phyloP scores from a whole-genome alignment of 768 basidiomycete species.

The Leccinum disarticulatum region DNA sequence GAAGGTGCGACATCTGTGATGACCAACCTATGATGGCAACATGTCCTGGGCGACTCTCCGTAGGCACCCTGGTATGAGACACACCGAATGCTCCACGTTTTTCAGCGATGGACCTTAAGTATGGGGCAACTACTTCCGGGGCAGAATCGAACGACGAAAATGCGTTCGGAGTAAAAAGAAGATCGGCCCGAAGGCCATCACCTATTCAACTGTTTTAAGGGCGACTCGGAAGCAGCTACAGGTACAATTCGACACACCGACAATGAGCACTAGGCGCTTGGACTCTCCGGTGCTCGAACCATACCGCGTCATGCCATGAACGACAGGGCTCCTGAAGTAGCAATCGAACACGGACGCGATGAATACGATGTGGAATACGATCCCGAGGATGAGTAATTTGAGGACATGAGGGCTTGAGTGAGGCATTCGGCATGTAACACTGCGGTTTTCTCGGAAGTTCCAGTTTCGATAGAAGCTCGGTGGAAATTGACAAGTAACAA shows the following conservation, averaged over 20 bases:
- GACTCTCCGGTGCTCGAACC: constrained; percentile 49
- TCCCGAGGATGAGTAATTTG: constrained; percentile 59
- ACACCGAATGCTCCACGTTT: constrained; percentile 76
- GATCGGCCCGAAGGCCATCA: constrained; percentile 82
- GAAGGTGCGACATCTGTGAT: not conserved
- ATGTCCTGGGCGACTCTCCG: constrained; percentile 86
- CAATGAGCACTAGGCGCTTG: constrained; percentile 75
- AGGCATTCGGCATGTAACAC: constrained; percentile 13
- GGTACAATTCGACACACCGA: constrained; percentile 48
- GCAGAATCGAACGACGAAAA: constrained; percentile 52
- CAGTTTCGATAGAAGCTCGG: too few relatives aligned
- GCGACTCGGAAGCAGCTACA: not conserved
- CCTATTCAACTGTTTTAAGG: constrained; percentile 40
- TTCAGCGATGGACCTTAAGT: constrained; percentile 66
- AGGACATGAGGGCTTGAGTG: constrained; percentile 21
- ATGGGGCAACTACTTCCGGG: constrained; percentile 67
- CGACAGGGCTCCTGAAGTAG: constrained; percentile 84
- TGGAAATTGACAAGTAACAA: not conserved
- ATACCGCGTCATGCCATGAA: constrained; percentile 69
- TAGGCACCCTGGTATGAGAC: constrained; percentile 84
- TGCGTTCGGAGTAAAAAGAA: constrained; percentile 64
- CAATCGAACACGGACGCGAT: constrained; percentile 80
- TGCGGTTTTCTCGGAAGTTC: not conserved
- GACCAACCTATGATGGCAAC: constrained; percentile 78
- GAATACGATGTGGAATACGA: constrained; percentile 73